Evolutionary conservation across 1,284 basidiomycete genomes (phyloP).

Genomic region (Ustilago hordei): DNA sequence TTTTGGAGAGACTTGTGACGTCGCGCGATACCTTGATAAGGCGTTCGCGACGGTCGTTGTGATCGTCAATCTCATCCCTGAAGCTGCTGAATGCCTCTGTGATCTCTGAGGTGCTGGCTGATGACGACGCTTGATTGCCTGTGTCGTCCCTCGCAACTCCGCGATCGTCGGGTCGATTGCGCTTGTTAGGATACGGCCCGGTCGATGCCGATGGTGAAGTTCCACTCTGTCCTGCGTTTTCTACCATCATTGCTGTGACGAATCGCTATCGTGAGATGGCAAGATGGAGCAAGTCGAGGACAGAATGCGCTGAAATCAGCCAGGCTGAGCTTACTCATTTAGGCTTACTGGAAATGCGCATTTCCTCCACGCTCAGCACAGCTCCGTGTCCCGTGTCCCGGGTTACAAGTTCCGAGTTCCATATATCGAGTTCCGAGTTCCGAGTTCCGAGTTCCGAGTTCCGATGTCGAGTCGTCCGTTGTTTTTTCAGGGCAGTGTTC

Average conservation of each 20-base stretch:
- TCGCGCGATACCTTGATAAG: conserved; percentile 85
- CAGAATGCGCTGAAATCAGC: no score
- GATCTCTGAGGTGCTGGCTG: conserved; percentile 6
- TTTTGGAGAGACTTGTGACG: conserved; percentile 92
- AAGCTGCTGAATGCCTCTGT: conserved; percentile 49
- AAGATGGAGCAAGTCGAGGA: background rate
- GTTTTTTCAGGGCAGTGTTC: no score
- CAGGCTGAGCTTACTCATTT: background rate
- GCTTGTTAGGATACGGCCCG: conserved; percentile 26
- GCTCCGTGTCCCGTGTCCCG: background rate
- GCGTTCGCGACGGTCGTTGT: conserved; percentile 74
- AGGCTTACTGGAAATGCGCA: background rate
- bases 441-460: background rate
- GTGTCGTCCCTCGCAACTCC: background rate
- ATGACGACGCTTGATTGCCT: conserved; percentile 3
- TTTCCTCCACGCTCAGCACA: background rate
- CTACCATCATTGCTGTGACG: conserved; percentile 8
- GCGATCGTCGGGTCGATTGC: conserved; percentile 23
- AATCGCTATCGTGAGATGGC: background rate
- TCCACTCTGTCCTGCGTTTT: conserved; percentile 4
- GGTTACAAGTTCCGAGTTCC: background rate
- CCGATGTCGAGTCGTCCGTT: background rate
- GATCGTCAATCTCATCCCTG: conserved; percentile 62
- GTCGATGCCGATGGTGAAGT: conserved; percentile 20
- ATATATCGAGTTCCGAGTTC: background rate